These are phyloP conservation scores for Mycena alexandri DNA, from an alignment of 768 basidiomycete species.

Conservation along the genomic window DNA sequence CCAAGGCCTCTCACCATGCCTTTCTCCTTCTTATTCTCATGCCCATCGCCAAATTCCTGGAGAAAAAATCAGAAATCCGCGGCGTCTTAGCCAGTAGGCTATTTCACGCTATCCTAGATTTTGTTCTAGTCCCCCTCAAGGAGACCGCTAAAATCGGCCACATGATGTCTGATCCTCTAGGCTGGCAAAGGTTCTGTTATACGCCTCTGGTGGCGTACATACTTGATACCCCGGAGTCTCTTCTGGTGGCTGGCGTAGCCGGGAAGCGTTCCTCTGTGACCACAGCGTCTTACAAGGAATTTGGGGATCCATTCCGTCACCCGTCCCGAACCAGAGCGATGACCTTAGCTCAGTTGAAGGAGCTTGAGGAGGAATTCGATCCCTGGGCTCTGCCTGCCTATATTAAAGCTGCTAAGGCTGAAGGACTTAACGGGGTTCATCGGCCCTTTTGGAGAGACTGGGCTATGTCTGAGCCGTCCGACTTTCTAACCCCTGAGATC, in stretches of 20 bases:
- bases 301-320: slow-evolving; percentile 18
- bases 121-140: slow-evolving; percentile 47
- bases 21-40: slow-evolving; percentile 46
- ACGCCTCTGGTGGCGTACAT: slow-evolving; percentile 35
- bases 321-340: neutral
- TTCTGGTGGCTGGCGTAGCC: slow-evolving; percentile 23
- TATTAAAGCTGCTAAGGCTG: too few relatives aligned
- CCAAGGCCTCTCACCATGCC: slow-evolving; percentile 47
- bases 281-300: slow-evolving; percentile 18
- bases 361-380: neutral
- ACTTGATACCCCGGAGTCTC: slow-evolving; percentile 31
- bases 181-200: neutral
- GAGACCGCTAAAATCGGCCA: slow-evolving; percentile 43
- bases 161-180: slow-evolving; percentile 45
- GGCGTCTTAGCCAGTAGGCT: slow-evolving; percentile 44
- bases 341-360: slow-evolving; percentile 14
- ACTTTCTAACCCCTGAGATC: neutral
- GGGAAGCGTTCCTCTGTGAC: slow-evolving; percentile 29
- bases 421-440: too few relatives aligned
- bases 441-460: neutral
- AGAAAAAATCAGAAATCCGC: slow-evolving; percentile 36
- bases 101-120: slow-evolving; percentile 46
- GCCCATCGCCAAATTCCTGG: slow-evolving; percentile 47
- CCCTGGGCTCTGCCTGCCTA: too few relatives aligned
- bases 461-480: neutral